A percentile compares a stretch with the other conserved stretches of the same genome.
These are phyloP conservation scores for Starmerella lactis-condensi DNA, from an alignment of 805 yeast genomes.

Conservation along the genomic window DNA sequence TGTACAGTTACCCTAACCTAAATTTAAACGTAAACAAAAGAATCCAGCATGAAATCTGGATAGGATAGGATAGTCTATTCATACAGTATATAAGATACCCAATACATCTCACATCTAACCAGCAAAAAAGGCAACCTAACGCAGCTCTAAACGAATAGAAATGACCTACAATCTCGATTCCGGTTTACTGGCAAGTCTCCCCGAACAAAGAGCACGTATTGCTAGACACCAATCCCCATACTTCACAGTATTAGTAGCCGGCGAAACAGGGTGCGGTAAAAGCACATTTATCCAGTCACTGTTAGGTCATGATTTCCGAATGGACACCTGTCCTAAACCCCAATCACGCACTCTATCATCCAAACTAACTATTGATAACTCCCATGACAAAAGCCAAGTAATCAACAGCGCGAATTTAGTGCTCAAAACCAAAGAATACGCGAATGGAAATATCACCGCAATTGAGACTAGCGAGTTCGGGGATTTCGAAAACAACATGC, in stretches of 20 bases:
- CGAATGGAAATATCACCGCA: constrained; percentile 60
- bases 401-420: constrained; percentile 11
- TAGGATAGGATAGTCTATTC: not conserved
- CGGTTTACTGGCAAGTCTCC: constrained; percentile 5
- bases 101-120: too few species aligned
- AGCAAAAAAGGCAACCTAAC: too few species aligned
- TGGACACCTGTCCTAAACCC: too few species aligned
- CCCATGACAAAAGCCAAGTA: not conserved
- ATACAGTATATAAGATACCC: not conserved
- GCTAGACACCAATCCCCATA: constrained; percentile 35
- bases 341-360: too few species aligned
- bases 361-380: not conserved
- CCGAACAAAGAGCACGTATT: constrained; percentile 7
- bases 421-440: constrained; percentile 53
- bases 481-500: constrained; percentile 67
- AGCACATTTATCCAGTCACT: constrained; percentile 78
- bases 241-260: constrained; percentile 52
- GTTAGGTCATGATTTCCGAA: constrained; percentile 39
- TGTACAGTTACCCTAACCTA: not conserved
- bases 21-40: not conserved
- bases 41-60: not conserved
- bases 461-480: constrained; percentile 93
- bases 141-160: too few species aligned
- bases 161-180: too few species aligned
- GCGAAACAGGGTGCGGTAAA: constrained; percentile 83